Base-by-base conservation (phyloP, 2,329 filamentous ascomycete genomes). In the Sclerotinia sclerotiorum region DNA sequence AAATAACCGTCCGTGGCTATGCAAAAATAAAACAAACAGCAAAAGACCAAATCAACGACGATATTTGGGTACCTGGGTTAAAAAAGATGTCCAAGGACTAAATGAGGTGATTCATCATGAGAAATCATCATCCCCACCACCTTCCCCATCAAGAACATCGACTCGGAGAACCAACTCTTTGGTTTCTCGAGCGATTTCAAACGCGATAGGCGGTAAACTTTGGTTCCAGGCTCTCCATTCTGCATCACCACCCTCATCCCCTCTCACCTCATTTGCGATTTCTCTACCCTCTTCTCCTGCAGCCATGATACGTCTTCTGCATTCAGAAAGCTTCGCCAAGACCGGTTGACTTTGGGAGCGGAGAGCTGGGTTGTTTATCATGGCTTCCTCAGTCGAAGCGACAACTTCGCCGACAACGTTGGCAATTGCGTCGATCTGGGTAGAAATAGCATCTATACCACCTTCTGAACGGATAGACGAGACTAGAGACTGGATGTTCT, bases 401-500 rank as follows among this genome's bases (percentile, higher is more conserved):
- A 91, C 85, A 10, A 94, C 89, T 69, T 88, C 88, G 67, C 85
- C 85, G 21, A 95, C 90, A 32, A 92, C 87, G 49, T 84, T 83
- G 8, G 87, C 86, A 73, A 95, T 94, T 67, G 88, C 85, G 67
- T 83, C 83, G 70, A 95, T 90, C 76, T 93, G 86, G n/a, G 82
- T 84, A 35, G 85, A 86, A 70, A 96, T 88, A 69, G 87, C 84
- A 68, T 85, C 82, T 69, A 90, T 85, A 39, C 84, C 81, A 42
- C 86, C 85, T 72, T 90, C 87, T 63, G 84, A 83, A 66, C 90
- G 89, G 70, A 93, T 89, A 42, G 87, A 87, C 66, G 85, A 84
- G 58, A 96, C 91, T 10, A 97, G 85, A n/a, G 88, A 86, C 79
- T 95, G 91, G 72, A 96, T 93, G 56, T 88, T 91, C 72, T 92